Evolutionary conservation across 179 eudicot species (phyloP), one percentile per base, ranked within the genome.

Genomic region (Corrigiola litoralis): DNA sequence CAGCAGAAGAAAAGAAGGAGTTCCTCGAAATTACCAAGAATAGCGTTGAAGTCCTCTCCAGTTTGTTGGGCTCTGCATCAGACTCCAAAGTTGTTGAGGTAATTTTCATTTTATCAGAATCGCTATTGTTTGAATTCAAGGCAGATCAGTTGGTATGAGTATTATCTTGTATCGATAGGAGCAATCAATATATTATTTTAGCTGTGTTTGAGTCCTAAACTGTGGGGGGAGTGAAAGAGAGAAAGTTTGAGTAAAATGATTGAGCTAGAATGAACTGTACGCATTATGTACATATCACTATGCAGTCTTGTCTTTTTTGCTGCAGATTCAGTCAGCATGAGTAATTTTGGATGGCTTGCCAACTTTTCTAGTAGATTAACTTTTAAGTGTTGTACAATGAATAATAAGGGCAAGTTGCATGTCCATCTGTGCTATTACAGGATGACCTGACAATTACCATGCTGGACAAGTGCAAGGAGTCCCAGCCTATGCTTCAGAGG

Each of bases 391-490:
- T 17, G 33, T 9, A 37, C 5, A 12, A n/a, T 31, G 33, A 41
- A 20, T 57, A n/a, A 37, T 25, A 38, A 2, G 38, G 36, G 44
- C 13, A 36, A 51, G 25, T 4, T 71, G 68, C 14, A 4, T 32
- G 17, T 33, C 32, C 5, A 31, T 29, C n/a, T 34, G 14, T 61
- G 44, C 38, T 68, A 51, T 68, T 65, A 71, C 84, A 92, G 98
- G 96, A 90, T 67, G 98, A 92, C 17, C 71, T 90, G 65, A 86
- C 87, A 0, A 79, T 82, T 2, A 90, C 75, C 79, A 77, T 92
- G 95, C 63, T 85, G 45, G 89, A 87, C 52, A 92, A 85, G 63
- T 92, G 97, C 89, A 87, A 86, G 86, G 85, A 90, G 36, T 84
- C 90, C 9, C 86, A 82, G 61, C 86, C 92, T 48, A 70, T 75